Evolutionary conservation across 768 basidiomycete species (phyloP).

Genomic region (Termitomyces sp.): DNA sequence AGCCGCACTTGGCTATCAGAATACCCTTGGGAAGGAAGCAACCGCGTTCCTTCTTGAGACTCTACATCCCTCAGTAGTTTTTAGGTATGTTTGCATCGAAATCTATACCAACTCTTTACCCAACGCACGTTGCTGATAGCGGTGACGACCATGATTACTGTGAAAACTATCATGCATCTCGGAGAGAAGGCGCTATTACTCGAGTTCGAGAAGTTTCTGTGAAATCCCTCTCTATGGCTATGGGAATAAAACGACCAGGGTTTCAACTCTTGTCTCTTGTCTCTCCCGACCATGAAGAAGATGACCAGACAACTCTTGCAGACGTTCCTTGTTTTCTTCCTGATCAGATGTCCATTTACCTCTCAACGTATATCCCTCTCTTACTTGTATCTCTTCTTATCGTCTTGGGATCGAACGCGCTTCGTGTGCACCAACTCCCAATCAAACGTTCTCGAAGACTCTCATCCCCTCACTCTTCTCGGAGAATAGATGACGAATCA

Average conservation of each 20-base stretch:
- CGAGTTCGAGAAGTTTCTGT: conserved; percentile 72
- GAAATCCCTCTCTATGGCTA: conserved; percentile 87
- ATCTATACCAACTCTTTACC: neutral
- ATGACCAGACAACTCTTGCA: conserved; percentile 27
- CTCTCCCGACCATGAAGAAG: conserved; percentile 17
- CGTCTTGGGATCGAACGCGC: conserved; percentile 26
- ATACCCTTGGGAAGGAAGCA: conserved; percentile 64
- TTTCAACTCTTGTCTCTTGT: conserved; percentile 85
- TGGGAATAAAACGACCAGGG: conserved; percentile 80
- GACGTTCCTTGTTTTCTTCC: conserved; percentile 77
- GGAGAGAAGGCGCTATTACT: conserved; percentile 14
- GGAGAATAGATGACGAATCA: neutral
- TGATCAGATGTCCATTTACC: conserved; percentile 76
- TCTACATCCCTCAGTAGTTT: conserved; percentile 62
- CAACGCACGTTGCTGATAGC: conserved; percentile 28
- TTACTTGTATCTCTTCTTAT: conserved; percentile 50
- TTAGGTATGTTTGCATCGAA: conserved; percentile 47
- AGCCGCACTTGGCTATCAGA: conserved; percentile 78
- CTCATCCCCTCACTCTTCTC: conserved; percentile 2
- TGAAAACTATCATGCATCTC: conserved; percentile 44
- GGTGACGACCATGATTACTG: conserved; percentile 98
- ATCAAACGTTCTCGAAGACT: conserved; percentile 4
- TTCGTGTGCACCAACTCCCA: conserved; percentile 9
- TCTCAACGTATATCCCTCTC: conserved; percentile 66
- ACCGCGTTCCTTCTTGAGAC: conserved; percentile 60